Conservation (phyloP, 139 green algal genomes). For the Mesostigma viride region DNA sequence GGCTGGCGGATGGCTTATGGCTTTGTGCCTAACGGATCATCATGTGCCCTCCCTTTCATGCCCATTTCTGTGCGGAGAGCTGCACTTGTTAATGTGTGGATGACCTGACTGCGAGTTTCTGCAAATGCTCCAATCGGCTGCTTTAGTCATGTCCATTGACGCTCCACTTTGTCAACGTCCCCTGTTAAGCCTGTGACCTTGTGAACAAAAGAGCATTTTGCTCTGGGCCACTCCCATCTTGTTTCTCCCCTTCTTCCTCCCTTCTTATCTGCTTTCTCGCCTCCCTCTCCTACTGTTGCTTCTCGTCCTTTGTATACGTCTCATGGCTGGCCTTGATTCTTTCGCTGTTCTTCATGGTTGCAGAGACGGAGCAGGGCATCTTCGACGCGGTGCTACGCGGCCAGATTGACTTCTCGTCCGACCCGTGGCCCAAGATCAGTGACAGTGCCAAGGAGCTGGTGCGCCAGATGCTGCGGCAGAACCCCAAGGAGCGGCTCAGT, state of each 20-base stretch:
- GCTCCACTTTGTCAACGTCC: no score
- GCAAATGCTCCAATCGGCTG: no score
- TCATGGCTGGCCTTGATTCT: not conserved
- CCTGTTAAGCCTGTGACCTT: no score
- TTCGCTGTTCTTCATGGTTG: not conserved
- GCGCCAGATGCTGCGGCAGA: constrained; percentile 50
- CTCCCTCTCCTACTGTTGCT: not conserved
- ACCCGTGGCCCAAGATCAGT: constrained; percentile 66
- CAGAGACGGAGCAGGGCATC: constrained; percentile 76
- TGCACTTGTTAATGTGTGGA: no score
- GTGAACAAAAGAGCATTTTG: not conserved
- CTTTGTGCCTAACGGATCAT: no score
- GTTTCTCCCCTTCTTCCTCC: constrained; percentile 6
- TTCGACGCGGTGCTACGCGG: constrained; percentile 63
- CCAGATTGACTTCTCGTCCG: constrained; percentile 50
- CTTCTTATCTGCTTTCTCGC: not conserved
- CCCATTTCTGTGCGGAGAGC: no score
- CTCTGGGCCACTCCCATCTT: constrained; percentile 1
- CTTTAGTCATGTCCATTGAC: no score
- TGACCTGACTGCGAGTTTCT: no score
- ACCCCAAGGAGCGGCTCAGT: constrained; percentile 65
- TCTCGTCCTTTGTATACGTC: not conserved
- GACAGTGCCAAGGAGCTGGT: constrained; percentile 41
- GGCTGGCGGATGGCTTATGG: no score
- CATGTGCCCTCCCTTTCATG: no score